Evolutionary conservation across 495 filamentous ascomycete species (phyloP).

Genomic region (Elaphomyces granulatus): DNA sequence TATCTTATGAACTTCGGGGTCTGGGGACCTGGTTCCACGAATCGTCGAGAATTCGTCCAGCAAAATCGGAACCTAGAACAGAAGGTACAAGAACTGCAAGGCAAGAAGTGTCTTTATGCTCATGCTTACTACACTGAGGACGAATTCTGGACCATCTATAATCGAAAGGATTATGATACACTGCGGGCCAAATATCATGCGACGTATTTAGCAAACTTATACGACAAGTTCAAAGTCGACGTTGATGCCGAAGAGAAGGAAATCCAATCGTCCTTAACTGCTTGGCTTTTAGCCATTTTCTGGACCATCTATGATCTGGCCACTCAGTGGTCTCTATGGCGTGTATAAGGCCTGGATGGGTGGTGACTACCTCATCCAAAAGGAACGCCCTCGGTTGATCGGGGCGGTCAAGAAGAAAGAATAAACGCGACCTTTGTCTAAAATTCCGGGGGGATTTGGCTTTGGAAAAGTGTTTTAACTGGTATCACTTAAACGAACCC

Average conservation of each 20-base stretch:
- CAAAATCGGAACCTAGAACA: conserved; percentile 52
- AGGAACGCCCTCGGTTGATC: no score
- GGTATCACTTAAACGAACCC: no score
- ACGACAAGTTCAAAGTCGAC: conserved; percentile 35
- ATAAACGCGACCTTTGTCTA: no score
- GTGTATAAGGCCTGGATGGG: no score
- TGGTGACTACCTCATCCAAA: no score
- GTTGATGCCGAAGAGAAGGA: conserved; percentile 13
- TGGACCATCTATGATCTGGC: no score
- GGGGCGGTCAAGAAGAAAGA: no score
- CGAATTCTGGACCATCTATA: conserved; percentile 42
- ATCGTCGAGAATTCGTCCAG: conserved; percentile 25
- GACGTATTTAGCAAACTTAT: conserved; percentile 32
- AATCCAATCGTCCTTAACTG: no score
- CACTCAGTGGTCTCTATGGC: no score
- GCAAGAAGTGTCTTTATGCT: conserved; percentile 48
- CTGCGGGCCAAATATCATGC: conserved; percentile 38
- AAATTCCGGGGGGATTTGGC: no score
- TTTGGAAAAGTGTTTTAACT: no score
- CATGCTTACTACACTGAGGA: conserved; percentile 39
- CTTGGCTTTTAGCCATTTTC: no score
- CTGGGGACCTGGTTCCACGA: conserved; percentile 31
- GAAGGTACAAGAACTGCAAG: conserved; percentile 48
- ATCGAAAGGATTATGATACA: conserved; percentile 31
- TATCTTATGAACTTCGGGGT: conserved; percentile 41